Evolutionary conservation across 345 rosid genomes (phyloP).

Genomic region (Moricandia arvensis): DNA sequence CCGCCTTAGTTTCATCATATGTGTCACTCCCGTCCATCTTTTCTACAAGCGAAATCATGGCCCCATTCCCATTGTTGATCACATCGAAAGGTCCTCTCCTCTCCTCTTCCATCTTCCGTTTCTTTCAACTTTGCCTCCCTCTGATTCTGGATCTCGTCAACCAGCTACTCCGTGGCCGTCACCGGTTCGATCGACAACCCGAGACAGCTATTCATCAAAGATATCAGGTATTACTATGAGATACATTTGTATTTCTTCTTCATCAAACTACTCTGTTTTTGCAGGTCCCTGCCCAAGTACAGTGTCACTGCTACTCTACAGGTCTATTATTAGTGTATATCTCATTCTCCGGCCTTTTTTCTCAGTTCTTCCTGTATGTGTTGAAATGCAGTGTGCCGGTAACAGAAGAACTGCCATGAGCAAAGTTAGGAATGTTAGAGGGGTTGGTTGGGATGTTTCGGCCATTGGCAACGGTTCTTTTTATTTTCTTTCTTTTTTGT

Average conservation of each 20-base stretch:
- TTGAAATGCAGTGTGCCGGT: constrained; percentile 78
- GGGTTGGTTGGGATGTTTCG: constrained; percentile 96
- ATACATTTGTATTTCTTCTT: no score
- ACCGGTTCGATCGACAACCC: background rate
- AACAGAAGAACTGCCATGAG: constrained; percentile 99
- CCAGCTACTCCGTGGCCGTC: constrained; percentile 61
- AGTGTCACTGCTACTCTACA: constrained; percentile 75
- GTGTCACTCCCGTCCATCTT: constrained; percentile 78
- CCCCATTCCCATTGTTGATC: constrained; percentile 77
- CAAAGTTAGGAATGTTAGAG: constrained; percentile 67
- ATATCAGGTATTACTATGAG: constrained; percentile 46
- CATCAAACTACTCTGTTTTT: background rate
- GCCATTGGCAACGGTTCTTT: constrained; percentile 88
- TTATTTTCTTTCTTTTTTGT: background rate
- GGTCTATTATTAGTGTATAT: constrained; percentile 38
- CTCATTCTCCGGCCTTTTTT: background rate
- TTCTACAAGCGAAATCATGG: constrained; percentile 97
- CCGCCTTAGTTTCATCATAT: constrained; percentile 60
- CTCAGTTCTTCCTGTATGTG: background rate
- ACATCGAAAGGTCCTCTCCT: constrained; percentile 52
- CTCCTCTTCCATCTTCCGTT: background rate
- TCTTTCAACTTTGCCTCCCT: background rate
- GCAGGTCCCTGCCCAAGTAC: constrained; percentile 82
- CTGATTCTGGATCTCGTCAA: constrained; percentile 8
- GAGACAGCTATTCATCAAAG: constrained; percentile 48